Evolutionary conservation across 805 yeast genomes (phyloP).

Genomic region (Cyberlindnera euphorbiiphila): DNA sequence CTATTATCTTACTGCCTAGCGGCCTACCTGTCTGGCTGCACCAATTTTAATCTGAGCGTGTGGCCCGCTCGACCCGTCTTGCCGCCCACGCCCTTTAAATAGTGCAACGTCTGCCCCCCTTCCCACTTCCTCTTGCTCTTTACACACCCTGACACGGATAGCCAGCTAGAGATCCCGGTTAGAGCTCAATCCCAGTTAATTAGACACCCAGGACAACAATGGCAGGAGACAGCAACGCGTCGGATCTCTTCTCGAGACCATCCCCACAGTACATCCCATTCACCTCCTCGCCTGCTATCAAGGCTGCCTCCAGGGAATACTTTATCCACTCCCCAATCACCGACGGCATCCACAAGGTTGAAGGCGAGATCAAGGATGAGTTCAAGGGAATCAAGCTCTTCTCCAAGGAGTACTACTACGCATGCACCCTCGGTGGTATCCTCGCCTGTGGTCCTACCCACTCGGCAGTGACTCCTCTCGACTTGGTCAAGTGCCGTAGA

Average conservation of each 20-base stretch:
- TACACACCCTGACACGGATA: too few relatives aligned
- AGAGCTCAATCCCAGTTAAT: neutral
- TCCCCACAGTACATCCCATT: slow-evolving; percentile 4
- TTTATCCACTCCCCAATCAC: slow-evolving; percentile 14
- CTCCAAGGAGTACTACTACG: slow-evolving; percentile 45
- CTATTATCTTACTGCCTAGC: too few relatives aligned
- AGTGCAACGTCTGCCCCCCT: too few relatives aligned
- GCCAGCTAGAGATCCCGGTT: neutral
- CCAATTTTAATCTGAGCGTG: too few relatives aligned
- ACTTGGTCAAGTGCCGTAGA: slow-evolving; percentile 87
- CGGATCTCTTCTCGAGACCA: neutral
- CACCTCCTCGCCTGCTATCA: neutral
- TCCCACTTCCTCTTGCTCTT: too few relatives aligned
- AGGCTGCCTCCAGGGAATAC: neutral
- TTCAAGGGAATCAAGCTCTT: slow-evolving; percentile 21
- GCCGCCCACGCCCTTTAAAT: too few relatives aligned
- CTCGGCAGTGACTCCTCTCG: slow-evolving; percentile 88
- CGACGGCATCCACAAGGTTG: slow-evolving; percentile 5
- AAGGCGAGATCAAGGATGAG: slow-evolving; percentile 14
- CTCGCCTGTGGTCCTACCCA: slow-evolving; percentile 97
- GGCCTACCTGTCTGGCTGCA: too few relatives aligned
- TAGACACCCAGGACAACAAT: too few relatives aligned
- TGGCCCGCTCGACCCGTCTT: slow-evolving; percentile 4
- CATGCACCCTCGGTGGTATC: slow-evolving; percentile 59
- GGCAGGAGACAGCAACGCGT: too few relatives aligned